A percentile compares a stretch with the other conserved stretches of the same genome.
Conservation (phyloP, 2,329 filamentous ascomycete genomes). For the Aspergillus piperis region DNA sequence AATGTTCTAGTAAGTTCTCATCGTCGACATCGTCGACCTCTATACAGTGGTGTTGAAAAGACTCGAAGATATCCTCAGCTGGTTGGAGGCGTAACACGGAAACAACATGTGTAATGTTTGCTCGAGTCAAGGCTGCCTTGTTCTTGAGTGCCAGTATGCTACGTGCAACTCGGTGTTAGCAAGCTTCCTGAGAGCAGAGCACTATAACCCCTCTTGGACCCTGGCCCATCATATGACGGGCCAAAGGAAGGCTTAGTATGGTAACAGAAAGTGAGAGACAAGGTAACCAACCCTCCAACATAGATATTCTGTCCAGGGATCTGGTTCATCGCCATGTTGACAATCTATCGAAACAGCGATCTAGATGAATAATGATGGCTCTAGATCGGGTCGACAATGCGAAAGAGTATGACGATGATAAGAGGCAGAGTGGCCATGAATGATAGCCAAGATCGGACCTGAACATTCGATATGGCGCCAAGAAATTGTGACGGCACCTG, state of each 20-base stretch:
- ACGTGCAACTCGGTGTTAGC: conserved; percentile 21
- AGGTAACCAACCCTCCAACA: conserved; percentile 68
- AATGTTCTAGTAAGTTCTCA: conserved; percentile 79
- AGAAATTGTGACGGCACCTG: background rate
- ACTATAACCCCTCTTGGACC: background rate
- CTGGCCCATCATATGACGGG: background rate
- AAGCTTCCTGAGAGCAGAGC: background rate
- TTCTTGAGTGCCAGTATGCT: conserved; percentile 80
- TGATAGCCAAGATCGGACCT: background rate
- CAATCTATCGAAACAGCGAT: background rate
- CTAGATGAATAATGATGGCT: background rate
- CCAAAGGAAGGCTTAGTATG: conserved; percentile 7
- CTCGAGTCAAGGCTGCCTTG: conserved; percentile 67
- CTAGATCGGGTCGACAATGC: background rate
- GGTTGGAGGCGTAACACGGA: conserved; percentile 71
- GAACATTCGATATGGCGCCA: conserved; percentile 1
- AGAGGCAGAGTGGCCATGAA: conserved; percentile 1
- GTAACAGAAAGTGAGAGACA: conserved; percentile 4
- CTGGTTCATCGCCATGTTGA: conserved; percentile 56
- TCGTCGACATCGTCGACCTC: conserved; percentile 91
- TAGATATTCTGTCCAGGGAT: conserved; percentile 72
- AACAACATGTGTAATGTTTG: conserved; percentile 86
- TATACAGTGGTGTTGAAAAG: conserved; percentile 73
- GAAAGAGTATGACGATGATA: background rate
- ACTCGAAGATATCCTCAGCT: conserved; percentile 58